A percentile compares a stretch with the other conserved stretches of the same genome.
Evolutionary conservation across 176 grass and related monocot species (phyloP).

Genomic region (Coix lacrymajobi): DNA sequence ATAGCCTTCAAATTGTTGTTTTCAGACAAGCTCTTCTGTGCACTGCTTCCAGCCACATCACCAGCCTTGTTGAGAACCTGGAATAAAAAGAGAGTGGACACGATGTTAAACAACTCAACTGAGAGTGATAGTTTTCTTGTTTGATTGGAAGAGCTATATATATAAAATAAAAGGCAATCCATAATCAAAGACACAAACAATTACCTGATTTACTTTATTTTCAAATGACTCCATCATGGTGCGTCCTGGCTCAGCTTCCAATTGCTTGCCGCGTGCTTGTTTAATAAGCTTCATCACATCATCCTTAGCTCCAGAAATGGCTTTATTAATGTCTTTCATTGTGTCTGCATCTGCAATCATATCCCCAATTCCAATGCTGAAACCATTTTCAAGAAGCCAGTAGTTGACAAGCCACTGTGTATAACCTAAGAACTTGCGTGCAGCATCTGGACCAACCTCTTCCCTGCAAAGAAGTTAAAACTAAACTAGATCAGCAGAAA

Average conservation of each 20-base stretch:
- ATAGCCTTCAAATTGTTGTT: too few species aligned
- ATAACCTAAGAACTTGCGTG: too few species aligned
- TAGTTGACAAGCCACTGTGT: too few species aligned
- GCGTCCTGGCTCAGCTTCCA: slow-evolving; percentile 83
- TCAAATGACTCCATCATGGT: slow-evolving; percentile 98
- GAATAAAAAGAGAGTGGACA: slow-evolving; percentile 43
- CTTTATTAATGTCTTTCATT: slow-evolving; percentile 85
- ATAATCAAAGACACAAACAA: neutral
- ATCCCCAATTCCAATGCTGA: too few species aligned
- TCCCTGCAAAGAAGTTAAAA: slow-evolving; percentile 56
- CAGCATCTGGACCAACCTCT: slow-evolving; percentile 94
- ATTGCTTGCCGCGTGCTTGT: slow-evolving; percentile 45
- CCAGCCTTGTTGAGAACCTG: too few species aligned
- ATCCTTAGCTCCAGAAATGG: slow-evolving; percentile 72
- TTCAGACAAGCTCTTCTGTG: too few species aligned
- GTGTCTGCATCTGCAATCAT: too few species aligned
- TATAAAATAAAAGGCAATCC: neutral
- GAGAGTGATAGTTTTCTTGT: neutral
- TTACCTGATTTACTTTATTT: slow-evolving; percentile 88
- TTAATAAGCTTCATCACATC: slow-evolving; percentile 87
- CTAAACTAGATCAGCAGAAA: neutral
- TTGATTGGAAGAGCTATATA: neutral
- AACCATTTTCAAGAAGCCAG: too few species aligned
- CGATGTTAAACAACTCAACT: neutral
- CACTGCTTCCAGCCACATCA: too few species aligned